These are phyloP conservation scores for Yarrowia sp. DNA, from an alignment of 805 yeast genomes.

Conservation along the genomic window DNA sequence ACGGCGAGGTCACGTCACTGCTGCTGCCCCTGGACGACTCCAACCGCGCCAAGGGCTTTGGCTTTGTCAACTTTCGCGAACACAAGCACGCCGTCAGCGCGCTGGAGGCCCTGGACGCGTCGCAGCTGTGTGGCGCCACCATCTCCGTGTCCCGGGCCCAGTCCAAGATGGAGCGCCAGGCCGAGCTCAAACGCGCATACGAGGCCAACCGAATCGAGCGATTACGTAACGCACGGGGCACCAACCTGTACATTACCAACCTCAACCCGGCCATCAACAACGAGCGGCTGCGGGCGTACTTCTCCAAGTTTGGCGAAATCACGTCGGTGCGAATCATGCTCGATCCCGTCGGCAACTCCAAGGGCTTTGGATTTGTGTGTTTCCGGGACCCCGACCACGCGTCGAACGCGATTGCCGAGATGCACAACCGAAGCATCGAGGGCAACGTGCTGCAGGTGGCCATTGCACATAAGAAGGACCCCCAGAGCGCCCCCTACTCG, in stretches of 20 bases:
- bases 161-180: constrained; percentile 50
- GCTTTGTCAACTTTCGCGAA: constrained; percentile 58
- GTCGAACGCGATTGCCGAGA: constrained; percentile 68
- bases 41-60: constrained; percentile 59
- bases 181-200: constrained; percentile 42
- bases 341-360: constrained; percentile 59
- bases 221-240: constrained; percentile 62
- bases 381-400: constrained; percentile 72
- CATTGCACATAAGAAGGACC: constrained; percentile 70
- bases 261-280: constrained; percentile 64
- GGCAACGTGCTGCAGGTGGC: constrained; percentile 69
- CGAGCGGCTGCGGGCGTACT: constrained; percentile 56
- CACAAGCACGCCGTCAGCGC: constrained; percentile 56
- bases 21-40: constrained; percentile 31
- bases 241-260: constrained; percentile 75
- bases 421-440: constrained; percentile 60
- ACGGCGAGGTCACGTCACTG: constrained; percentile 30
- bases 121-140: constrained; percentile 51
- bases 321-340: constrained; percentile 64
- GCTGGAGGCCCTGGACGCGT: constrained; percentile 58
- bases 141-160: constrained; percentile 57
- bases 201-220: constrained; percentile 39
- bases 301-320: constrained; percentile 58
- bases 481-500: constrained; percentile 20
- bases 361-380: constrained; percentile 85